These are phyloP conservation scores for Boletus tylopilopsis DNA, from an alignment of 768 basidiomycete species.

Conservation along the genomic window DNA sequence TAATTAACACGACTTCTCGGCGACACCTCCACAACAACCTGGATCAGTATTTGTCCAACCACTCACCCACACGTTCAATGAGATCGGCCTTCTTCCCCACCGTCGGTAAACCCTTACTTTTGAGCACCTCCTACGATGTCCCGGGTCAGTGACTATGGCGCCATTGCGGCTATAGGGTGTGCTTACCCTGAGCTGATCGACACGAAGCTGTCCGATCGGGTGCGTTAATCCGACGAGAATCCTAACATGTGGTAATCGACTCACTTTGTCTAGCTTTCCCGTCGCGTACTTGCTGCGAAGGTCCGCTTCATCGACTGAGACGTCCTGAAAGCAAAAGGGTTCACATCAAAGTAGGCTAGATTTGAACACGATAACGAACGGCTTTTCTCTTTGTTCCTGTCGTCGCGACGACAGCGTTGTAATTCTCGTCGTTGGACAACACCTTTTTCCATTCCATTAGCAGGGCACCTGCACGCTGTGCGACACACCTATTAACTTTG, in stretches of 20 bases:
- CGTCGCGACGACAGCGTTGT: conserved; percentile 44
- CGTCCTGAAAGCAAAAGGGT: conserved; percentile 41
- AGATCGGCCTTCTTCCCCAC: conserved; percentile 76
- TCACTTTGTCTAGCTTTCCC: conserved; percentile 65
- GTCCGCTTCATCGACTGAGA: conserved; percentile 67
- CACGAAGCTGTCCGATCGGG: conserved; percentile 50
- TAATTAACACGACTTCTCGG: not conserved
- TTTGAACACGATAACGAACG: conserved; percentile 38
- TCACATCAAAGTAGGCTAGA: not conserved
- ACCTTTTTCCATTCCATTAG: conserved; percentile 70
- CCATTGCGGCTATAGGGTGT: not conserved
- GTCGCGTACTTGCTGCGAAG: conserved; percentile 61
- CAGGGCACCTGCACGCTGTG: conserved; percentile 62
- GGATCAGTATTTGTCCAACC: conserved; percentile 43
- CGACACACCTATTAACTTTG: not conserved
- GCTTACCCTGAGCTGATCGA: conserved; percentile 74
- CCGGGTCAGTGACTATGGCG: not conserved
- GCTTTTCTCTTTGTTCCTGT: conserved; percentile 69
- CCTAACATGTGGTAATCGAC: conserved; percentile 5
- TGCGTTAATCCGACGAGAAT: conserved; percentile 2
- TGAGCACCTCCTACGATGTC: conserved; percentile 61
- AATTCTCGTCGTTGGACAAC: conserved; percentile 61
- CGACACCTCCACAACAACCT: not conserved
- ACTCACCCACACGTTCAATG: conserved; percentile 60
- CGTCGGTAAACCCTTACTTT: conserved; percentile 54